A percentile compares a stretch with the other conserved stretches of the same genome.
These are phyloP conservation scores for Trametes cingulata DNA, from an alignment of 768 basidiomycete species.

Conservation along the genomic window DNA sequence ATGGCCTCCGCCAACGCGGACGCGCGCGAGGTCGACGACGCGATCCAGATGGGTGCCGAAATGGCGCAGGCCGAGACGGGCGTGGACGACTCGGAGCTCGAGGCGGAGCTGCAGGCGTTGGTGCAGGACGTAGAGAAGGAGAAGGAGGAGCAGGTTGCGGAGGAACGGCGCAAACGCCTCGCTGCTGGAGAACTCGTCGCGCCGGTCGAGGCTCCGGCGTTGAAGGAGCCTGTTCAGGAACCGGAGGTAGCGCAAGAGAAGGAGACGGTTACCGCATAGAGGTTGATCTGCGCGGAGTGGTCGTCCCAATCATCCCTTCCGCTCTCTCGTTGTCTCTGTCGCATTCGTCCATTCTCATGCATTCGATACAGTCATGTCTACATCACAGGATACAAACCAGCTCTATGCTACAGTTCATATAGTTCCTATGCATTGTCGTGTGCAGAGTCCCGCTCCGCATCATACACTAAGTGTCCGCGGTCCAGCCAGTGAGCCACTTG, in stretches of 20 bases:
- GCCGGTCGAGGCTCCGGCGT: constrained; percentile 8
- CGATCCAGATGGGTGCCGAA: constrained; percentile 68
- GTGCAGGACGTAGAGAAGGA: constrained; percentile 46
- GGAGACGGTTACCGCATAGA: constrained; percentile 8
- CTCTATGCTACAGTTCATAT: constrained; percentile 10
- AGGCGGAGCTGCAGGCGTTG: constrained; percentile 65
- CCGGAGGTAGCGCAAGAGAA: not conserved
- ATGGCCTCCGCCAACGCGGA: constrained; percentile 82
- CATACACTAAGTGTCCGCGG: not conserved
- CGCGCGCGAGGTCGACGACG: constrained; percentile 80
- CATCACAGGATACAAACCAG: constrained; percentile 3
- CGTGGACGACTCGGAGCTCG: constrained; percentile 56
- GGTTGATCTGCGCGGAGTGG: not conserved
- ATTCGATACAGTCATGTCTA: constrained; percentile 7
- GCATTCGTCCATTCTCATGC: constrained; percentile 6
- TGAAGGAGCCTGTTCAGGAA: not conserved
- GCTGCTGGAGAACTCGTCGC: constrained; percentile 4
- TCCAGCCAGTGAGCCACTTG: not conserved
- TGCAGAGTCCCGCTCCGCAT: not conserved
- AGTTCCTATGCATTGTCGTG: not conserved
- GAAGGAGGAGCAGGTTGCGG: constrained; percentile 18
- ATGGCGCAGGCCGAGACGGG: constrained; percentile 49
- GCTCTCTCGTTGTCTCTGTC: not conserved
- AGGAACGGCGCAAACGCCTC: constrained; percentile 15
- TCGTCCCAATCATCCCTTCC: not conserved